phyloP scores from a whole-genome alignment of 805 yeast species.

The Maudiozyma serrabonitensis region DNA sequence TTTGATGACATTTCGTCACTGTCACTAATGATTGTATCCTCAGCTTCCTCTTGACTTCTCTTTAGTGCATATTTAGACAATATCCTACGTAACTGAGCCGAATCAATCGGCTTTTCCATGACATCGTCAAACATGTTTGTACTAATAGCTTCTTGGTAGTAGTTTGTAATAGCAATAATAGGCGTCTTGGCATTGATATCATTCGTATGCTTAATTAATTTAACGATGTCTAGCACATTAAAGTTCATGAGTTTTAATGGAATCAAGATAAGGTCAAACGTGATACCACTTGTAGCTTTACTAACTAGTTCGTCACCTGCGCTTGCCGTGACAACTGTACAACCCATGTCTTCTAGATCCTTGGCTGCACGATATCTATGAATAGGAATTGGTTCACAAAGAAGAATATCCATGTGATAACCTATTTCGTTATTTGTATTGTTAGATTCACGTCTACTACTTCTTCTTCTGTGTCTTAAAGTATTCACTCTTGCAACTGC shows the following conservation, averaged over 20 bases:
- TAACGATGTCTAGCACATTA: slow-evolving; percentile 67
- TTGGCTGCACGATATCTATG: slow-evolving; percentile 58
- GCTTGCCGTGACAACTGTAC: slow-evolving; percentile 66
- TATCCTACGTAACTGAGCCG: slow-evolving; percentile 18
- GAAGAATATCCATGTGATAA: slow-evolving; percentile 48
- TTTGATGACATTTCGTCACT: slow-evolving; percentile 9
- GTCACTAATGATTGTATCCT: slow-evolving; percentile 27
- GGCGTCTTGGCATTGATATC: slow-evolving; percentile 74
- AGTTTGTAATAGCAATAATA: slow-evolving; percentile 64
- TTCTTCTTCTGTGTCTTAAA: slow-evolving; percentile 21
- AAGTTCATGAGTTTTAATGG: slow-evolving; percentile 60
- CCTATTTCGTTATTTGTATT: slow-evolving; percentile 11
- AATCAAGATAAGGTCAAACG: slow-evolving; percentile 74
- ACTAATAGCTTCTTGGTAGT: slow-evolving; percentile 53
- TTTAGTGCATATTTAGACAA: slow-evolving; percentile 25
- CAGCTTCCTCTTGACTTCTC: slow-evolving; percentile 26
- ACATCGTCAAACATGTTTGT: slow-evolving; percentile 53
- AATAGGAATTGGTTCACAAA: slow-evolving; percentile 83
- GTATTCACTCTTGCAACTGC: slow-evolving; percentile 24
- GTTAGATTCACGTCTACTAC: slow-evolving; percentile 21
- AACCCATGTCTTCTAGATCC: slow-evolving; percentile 59
- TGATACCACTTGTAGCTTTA: slow-evolving; percentile 71
- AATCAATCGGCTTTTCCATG: slow-evolving; percentile 57
- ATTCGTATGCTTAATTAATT: slow-evolving; percentile 62
- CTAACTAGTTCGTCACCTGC: slow-evolving; percentile 78